Evolutionary conservation across 495 filamentous ascomycete genomes (phyloP).

Genomic region (Baudoinia panamericana): DNA sequence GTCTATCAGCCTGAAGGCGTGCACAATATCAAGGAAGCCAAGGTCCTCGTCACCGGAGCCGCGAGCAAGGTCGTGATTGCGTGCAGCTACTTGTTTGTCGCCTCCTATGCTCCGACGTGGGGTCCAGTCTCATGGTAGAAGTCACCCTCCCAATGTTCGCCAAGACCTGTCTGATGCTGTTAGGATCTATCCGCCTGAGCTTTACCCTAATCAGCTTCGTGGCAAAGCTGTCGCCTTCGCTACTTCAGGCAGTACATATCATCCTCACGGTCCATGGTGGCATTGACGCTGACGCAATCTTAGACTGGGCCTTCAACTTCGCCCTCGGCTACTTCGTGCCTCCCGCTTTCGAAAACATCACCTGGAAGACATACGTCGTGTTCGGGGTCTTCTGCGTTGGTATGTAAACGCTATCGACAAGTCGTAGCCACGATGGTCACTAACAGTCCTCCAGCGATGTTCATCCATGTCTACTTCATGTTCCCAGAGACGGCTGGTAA

Average conservation of each 20-base stretch:
- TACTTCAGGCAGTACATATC: slow-evolving; percentile 21
- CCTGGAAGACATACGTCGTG: slow-evolving; percentile 58
- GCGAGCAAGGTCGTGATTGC: slow-evolving; percentile 29
- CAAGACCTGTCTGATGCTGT: too few species aligned
- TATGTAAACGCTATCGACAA: too few species aligned
- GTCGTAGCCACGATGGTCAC: too few species aligned
- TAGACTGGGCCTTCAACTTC: slow-evolving; percentile 63
- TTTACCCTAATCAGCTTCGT: slow-evolving; percentile 20
- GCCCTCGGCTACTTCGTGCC: slow-evolving; percentile 69
- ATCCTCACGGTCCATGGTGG: slow-evolving; percentile 44
- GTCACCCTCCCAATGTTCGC: too few species aligned
- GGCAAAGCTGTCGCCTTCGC: slow-evolving; percentile 22
- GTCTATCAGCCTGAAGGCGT: slow-evolving; percentile 19
- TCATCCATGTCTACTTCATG: slow-evolving; percentile 62
- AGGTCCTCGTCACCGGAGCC: slow-evolving; percentile 22
- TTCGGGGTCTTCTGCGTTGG: slow-evolving; percentile 64
- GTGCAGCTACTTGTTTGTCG: slow-evolving; percentile 33
- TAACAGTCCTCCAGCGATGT: too few species aligned
- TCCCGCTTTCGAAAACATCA: slow-evolving; percentile 56
- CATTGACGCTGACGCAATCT: slow-evolving; percentile 35
- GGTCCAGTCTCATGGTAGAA: too few species aligned
- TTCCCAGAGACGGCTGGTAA: slow-evolving; percentile 78
- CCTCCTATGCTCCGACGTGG: slow-evolving; percentile 46
- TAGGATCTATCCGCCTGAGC: slow-evolving; percentile 45
- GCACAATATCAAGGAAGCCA: slow-evolving; percentile 21